A percentile compares a stretch with the other conserved stretches of the same genome.
Evolutionary conservation across 2,329 filamentous ascomycete species (phyloP).

Genomic region (Colletotrichum tamarilloi): DNA sequence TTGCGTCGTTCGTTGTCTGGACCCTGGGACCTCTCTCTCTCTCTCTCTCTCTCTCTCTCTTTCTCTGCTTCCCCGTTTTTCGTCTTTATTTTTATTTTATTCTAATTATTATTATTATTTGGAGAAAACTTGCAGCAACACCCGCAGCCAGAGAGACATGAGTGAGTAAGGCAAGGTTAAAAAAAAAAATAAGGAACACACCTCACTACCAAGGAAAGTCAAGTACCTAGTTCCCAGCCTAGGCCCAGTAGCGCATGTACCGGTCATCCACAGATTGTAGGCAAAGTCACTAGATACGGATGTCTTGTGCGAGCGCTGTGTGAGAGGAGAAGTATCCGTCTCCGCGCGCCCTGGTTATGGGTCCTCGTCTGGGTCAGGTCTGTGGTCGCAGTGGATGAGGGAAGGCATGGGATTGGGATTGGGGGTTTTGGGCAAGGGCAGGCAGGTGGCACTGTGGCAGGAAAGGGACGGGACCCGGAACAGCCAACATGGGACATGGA

Average conservation of each 20-base stretch:
- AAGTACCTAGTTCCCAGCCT: background rate
- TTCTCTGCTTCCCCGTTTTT: constrained; percentile 8
- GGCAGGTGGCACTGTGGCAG: background rate
- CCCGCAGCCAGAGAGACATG: background rate
- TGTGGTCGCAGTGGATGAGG: background rate
- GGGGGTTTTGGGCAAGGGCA: background rate
- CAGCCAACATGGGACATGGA: background rate
- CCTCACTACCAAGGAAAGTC: background rate
- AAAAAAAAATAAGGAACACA: background rate
- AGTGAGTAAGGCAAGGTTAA: background rate
- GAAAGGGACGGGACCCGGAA: background rate
- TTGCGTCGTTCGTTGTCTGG: constrained; percentile 37
- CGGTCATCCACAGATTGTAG: background rate
- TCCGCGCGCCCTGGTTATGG: background rate
- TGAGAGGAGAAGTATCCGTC: background rate
- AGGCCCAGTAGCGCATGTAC: background rate
- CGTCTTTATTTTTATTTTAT: background rate
- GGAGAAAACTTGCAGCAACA: background rate
- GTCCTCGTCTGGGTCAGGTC: background rate
- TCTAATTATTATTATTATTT: background rate
- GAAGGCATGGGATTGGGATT: constrained; percentile 3
- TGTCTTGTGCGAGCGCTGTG: background rate
- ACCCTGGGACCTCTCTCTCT: constrained; percentile 4
- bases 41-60: no score
- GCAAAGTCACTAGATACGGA: background rate